A percentile compares a stretch with the other conserved stretches of the same genome.
Evolutionary conservation across 805 yeast species (phyloP).

Genomic region (Wickerhamiella brachini): DNA sequence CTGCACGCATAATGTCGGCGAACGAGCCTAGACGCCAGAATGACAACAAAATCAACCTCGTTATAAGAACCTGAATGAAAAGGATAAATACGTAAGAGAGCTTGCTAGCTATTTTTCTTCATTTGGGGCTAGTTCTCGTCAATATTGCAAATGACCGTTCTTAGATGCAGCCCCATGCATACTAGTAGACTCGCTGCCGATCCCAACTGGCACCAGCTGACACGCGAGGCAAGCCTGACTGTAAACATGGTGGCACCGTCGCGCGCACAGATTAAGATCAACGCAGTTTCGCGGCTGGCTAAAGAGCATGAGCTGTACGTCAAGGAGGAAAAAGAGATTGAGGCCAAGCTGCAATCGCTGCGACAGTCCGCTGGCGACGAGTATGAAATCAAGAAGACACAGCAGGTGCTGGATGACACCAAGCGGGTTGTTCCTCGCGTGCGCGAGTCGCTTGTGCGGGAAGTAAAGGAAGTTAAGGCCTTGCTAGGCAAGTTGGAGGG

Average conservation of each 20-base stretch:
- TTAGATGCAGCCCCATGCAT: no score
- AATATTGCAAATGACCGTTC: no score
- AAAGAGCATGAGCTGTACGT: slow-evolving; percentile 54
- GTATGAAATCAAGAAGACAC: slow-evolving; percentile 43
- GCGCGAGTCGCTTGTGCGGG: slow-evolving; percentile 29
- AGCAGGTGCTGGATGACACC: slow-evolving; percentile 41
- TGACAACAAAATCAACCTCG: no score
- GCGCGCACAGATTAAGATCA: slow-evolving; percentile 53
- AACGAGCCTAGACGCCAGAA: no score
- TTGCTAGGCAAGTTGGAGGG: slow-evolving; percentile 17
- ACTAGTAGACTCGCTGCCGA: no score
- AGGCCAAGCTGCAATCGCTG: slow-evolving; percentile 34
- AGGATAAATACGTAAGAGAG: no score
- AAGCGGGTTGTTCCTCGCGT: slow-evolving; percentile 38
- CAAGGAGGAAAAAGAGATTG: slow-evolving; percentile 44
- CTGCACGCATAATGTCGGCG: no score
- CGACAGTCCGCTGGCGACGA: slow-evolving; percentile 35
- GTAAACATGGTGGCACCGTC: slow-evolving; percentile 46
- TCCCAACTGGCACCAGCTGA: not conserved
- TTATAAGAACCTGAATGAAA: no score
- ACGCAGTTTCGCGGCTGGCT: slow-evolving; percentile 52
- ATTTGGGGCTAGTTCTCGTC: no score
- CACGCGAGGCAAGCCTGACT: no score
- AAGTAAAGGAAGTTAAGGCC: slow-evolving; percentile 15
- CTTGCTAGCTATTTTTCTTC: no score